A percentile compares a stretch with the other conserved stretches of the same genome.
Evolutionary conservation across 768 basidiomycete species (phyloP).

Genomic region (Glaciozyma martinii): DNA sequence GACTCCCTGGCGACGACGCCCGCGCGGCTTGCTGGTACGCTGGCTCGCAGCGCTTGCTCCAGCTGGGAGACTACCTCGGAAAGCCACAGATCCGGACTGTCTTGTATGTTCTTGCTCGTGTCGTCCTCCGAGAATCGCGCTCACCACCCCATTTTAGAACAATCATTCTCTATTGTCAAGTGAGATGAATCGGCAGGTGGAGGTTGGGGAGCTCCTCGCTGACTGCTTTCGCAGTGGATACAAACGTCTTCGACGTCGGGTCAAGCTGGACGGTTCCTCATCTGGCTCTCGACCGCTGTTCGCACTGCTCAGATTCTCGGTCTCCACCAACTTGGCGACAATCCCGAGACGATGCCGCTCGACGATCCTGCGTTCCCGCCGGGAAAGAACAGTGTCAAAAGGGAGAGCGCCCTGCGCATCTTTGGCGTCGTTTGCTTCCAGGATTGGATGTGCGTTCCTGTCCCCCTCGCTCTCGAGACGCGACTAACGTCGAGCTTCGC

Average conservation of each 20-base stretch:
- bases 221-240: constrained; percentile 1
- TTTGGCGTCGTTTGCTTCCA: neutral
- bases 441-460: neutral
- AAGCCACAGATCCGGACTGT: constrained; percentile 13
- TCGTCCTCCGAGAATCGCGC: neutral
- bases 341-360: constrained; percentile 20
- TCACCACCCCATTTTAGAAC: neutral
- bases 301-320: constrained; percentile 17
- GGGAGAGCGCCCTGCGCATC: constrained; percentile 13
- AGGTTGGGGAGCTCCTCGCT: neutral
- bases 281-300: constrained; percentile 14
- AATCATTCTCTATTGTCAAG: constrained; percentile 5
- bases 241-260: constrained; percentile 1
- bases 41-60: constrained; percentile 5
- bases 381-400: constrained; percentile 28
- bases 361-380: constrained; percentile 27
- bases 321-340: constrained; percentile 18
- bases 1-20: neutral
- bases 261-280: constrained; percentile 15
- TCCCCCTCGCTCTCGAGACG: accelerated
- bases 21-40: constrained; percentile 2
- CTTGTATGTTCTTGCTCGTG: neutral
- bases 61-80: constrained; percentile 12
- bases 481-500: neutral
- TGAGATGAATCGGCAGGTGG: neutral